Evolutionary conservation across 768 basidiomycete genomes (phyloP), one percentile per base, ranked within the genome.

Genomic region (Russula abietina): DNA sequence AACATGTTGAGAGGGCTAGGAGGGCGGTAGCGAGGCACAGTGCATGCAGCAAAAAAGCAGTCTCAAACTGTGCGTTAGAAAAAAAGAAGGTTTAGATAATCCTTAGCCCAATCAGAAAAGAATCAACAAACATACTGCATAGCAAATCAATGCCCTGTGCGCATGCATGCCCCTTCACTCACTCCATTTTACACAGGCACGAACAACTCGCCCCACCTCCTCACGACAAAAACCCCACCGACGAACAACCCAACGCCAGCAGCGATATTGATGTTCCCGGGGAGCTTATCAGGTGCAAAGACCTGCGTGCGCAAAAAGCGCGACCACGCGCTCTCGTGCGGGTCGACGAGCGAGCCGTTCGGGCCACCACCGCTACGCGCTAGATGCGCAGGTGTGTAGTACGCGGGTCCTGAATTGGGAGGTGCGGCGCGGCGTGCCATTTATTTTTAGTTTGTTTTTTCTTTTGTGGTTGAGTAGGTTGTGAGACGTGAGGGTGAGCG

Each of bases 161-260:
- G n/a, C n/a, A n/a, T n/a, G n/a, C 46, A 14, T 16, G 26, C 26
- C 10, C 16, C 30, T 7, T 7, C 2, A 38, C 11, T 3, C 14
- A 38, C 38, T 38, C 38, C n/a, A n/a, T n/a, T n/a, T 75, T 72
- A 88, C 30, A 81, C 83, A 49, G 88, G 88, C 8, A 92, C 81
- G 76, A 92, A 81, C 48, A 88, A 71, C 46, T 87, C 88, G 12
- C 91, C 91, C 81, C 88, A 96, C 46, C 83, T 82, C 72, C 89
- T 84, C 17, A 86, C 83, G 16, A 78, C 83, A 49, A 85, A 73
- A 61, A 93, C 84, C 3, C 89, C 88, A 32, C 82, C 87, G 28
- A 83, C 74, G 68, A 92, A 93, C 64, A 91, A 74, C 7, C 79
- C 77, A 8, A 86, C 75, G 22, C 86, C 86, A 9, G 85, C 83